phyloP scores from a whole-genome alignment of 352 stramenopile genomes.

The Lagenidium giganteum region DNA sequence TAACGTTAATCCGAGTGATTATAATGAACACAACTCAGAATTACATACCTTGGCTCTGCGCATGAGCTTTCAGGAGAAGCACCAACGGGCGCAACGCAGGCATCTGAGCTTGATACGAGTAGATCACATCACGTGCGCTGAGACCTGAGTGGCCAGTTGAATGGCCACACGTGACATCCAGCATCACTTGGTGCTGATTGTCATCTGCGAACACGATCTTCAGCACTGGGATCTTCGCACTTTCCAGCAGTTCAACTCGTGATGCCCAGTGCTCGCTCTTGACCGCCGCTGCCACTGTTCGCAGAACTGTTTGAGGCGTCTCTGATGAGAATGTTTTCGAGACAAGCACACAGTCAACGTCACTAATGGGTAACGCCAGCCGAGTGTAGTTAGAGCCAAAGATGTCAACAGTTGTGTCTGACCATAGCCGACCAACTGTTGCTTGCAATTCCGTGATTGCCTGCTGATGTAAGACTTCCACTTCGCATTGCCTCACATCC shows the following conservation, averaged over 20 bases:
- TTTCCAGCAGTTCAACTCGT: slow-evolving; percentile 91
- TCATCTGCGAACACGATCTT: slow-evolving; percentile 78
- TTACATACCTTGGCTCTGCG: slow-evolving; percentile 45
- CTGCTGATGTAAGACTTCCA: slow-evolving; percentile 37
- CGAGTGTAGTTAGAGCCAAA: slow-evolving; percentile 96
- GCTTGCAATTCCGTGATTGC: slow-evolving; percentile 13
- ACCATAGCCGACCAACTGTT: slow-evolving; percentile 52
- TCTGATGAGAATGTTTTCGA: slow-evolving; percentile 74
- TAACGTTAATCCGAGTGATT: slow-evolving; percentile 9
- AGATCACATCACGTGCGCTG: slow-evolving; percentile 89
- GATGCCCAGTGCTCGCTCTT: slow-evolving; percentile 70
- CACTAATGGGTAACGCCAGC: slow-evolving; percentile 92
- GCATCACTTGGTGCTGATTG: slow-evolving; percentile 41
- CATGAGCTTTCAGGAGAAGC: slow-evolving; percentile 91
- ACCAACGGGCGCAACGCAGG: slow-evolving; percentile 92
- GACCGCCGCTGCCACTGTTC: slow-evolving; percentile 82
- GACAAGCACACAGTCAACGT: slow-evolving; percentile 96
- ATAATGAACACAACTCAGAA: background rate
- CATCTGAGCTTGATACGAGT: slow-evolving; percentile 86
- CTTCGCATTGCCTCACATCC: slow-evolving; percentile 30
- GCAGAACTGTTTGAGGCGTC: slow-evolving; percentile 84
- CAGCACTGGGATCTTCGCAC: slow-evolving; percentile 94
- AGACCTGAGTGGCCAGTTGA: slow-evolving; percentile 92
- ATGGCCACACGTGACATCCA: slow-evolving; percentile 96
- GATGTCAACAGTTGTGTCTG: slow-evolving; percentile 89